Evolutionary conservation across 805 yeast species (phyloP), one percentile per base, ranked within the genome.

Genomic region (Saturnispora kantuleensis): DNA sequence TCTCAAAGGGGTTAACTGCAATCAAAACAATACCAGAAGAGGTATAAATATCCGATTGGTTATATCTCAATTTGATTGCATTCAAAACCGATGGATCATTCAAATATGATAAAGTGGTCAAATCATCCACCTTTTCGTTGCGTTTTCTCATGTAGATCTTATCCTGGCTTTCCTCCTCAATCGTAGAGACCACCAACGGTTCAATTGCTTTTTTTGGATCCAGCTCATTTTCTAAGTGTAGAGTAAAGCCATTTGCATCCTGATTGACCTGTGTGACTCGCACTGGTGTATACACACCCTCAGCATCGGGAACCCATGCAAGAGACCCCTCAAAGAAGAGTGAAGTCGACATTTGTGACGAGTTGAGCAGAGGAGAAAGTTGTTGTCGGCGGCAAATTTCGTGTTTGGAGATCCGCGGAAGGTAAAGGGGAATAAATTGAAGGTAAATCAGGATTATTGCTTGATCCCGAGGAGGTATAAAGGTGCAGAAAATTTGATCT

Each of bases 81-180:
- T 89, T 94, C 53, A 90, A 73, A 40, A 90, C 96, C 1, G 97
- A 94, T 1, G 98, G 97, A 63, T 90, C 98, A 63, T 90, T 90
- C 55, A 93, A 69, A 59, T 90, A 89, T 0, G 97, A 88, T 45
- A 90, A 72, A 44, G 88, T 81, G 2, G 97, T 93, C 57, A 90
- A 74, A 66, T 93, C 98, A 60, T 90, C 97, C 15, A 94, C 87
- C 3, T 96, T 84, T 64, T 90, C 98, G 51, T 87, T 71, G 42
- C 96, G 97, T 61, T 90, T 90, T 61, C 96, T 76, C 59, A 89
- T 73, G 30, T 87, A 77, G 4, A 96, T 95, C 45, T 86, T 69
- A 43, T 73, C 73, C 4, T 68, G 61, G 44, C 79, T 74, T 40
- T 73, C 74, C 50, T 75, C 81, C 52, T 67, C 66, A 51, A 79